phyloP scores from a whole-genome alignment of 345 rosid genomes.

The Pistacia vera region DNA sequence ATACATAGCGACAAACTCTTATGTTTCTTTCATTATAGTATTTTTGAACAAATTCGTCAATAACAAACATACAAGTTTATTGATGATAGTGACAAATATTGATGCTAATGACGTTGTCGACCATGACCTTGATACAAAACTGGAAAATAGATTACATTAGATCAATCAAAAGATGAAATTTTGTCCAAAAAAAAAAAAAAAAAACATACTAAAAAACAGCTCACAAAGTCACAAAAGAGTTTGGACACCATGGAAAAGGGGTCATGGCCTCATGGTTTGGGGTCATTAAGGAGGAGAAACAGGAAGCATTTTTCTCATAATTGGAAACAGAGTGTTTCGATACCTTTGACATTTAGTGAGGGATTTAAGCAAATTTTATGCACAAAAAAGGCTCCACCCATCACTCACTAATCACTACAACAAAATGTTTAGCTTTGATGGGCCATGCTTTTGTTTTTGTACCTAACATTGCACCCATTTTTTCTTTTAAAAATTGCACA shows the following conservation, averaged over 20 bases:
- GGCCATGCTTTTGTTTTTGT: constrained; percentile 12
- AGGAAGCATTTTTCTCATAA: not conserved
- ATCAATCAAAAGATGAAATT: too few relatives aligned
- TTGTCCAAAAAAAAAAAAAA: not conserved
- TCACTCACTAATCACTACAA: not conserved
- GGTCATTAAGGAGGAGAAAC: not conserved
- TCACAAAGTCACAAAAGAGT: not conserved
- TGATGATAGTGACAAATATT: too few relatives aligned
- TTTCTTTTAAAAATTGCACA: not conserved
- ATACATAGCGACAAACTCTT: not conserved
- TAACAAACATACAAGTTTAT: too few relatives aligned
- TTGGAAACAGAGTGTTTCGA: not conserved
- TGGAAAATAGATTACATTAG: too few relatives aligned
- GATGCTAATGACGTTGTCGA: too few relatives aligned
- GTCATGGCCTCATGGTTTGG: not conserved
- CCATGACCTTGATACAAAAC: too few relatives aligned
- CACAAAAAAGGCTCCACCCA: not conserved
- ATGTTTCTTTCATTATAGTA: too few relatives aligned
- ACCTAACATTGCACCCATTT: constrained; percentile 5
- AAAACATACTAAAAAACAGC: not conserved
- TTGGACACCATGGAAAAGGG: not conserved
- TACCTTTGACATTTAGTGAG: constrained; percentile 7
- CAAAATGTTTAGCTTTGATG: constrained; percentile 5
- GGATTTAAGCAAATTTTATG: not conserved
- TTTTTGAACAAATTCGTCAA: too few relatives aligned